Conservation (phyloP, 2,329 filamentous ascomycete species). For the Arthroderma sp. region DNA sequence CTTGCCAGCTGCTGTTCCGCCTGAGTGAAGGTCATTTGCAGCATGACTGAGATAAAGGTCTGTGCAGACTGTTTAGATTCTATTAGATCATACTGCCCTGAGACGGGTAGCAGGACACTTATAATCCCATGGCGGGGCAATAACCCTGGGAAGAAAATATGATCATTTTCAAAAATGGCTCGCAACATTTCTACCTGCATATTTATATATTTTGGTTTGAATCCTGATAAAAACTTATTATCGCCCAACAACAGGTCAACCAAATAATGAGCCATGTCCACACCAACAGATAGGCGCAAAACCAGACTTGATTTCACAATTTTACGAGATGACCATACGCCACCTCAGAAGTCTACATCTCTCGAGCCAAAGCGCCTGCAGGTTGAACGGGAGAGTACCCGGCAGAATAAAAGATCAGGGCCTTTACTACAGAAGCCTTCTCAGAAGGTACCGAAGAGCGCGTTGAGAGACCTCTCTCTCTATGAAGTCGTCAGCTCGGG, state of each 20-base stretch:
- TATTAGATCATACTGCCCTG: no score
- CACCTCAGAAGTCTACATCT: no score
- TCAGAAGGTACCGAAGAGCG: not conserved
- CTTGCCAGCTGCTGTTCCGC: slow-evolving; percentile 7
- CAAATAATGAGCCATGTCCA: no score
- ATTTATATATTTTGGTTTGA: no score
- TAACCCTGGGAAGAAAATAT: not conserved
- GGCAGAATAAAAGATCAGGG: not conserved
- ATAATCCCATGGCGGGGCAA: not conserved
- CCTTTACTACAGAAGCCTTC: not conserved
- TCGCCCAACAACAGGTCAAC: no score
- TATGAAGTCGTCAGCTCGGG: not conserved
- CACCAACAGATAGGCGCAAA: no score
- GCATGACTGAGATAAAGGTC: not conserved
- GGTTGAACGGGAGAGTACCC: not conserved
- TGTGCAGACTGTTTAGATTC: no score
- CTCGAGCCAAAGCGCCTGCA: not conserved
- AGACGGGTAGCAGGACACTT: not conserved
- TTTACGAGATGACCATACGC: no score
- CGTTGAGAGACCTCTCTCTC: slow-evolving; percentile 1
- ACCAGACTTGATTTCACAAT: no score
- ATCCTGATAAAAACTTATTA: no score
- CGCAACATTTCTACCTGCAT: not conserved
- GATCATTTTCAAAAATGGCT: not conserved
- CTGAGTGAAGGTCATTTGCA: slow-evolving; percentile 10